These are phyloP conservation scores for Heterococcus sp. DNA, from an alignment of 108 stramenopile genomes.

Conservation along the genomic window DNA sequence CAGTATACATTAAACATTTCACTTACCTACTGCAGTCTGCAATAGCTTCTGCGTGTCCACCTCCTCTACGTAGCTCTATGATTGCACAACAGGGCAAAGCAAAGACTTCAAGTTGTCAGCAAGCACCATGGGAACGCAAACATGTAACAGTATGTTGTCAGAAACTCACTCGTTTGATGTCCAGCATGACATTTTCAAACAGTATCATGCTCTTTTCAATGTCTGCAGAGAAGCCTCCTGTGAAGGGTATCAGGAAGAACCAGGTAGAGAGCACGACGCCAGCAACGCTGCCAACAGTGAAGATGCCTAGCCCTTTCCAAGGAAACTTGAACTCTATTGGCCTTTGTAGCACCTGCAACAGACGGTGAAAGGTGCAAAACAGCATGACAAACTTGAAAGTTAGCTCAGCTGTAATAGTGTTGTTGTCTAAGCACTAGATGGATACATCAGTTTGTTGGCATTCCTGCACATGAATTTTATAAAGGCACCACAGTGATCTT, in stretches of 20 bases:
- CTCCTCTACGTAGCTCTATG: constrained; percentile 52
- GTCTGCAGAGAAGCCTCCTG: constrained; percentile 1
- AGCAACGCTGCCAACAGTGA: constrained; percentile 9
- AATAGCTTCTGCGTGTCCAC: constrained; percentile 61
- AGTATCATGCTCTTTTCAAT: constrained; percentile 36
- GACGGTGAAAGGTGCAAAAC: neutral
- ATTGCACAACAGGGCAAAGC: neutral
- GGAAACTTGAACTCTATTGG: constrained; percentile 7
- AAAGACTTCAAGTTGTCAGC: neutral
- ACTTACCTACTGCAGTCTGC: constrained; percentile 72
- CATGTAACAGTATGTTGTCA: neutral
- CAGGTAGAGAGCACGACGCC: constrained; percentile 21
- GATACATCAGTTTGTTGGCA: too few relatives aligned
- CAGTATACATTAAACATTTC: too few relatives aligned
- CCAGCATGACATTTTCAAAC: constrained; percentile 46
- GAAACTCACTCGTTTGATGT: constrained; percentile 29
- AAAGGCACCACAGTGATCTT: too few relatives aligned
- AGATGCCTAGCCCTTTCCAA: constrained; percentile 3
- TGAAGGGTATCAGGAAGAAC: constrained; percentile 4
- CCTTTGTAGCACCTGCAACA: neutral
- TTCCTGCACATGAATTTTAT: too few relatives aligned
- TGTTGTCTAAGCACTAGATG: too few relatives aligned
- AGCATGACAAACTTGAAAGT: too few relatives aligned
- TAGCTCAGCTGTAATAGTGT: too few relatives aligned
- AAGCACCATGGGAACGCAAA: neutral